These are phyloP conservation scores for Chalciporus chontae DNA, from an alignment of 768 basidiomycete genomes.

Conservation along the genomic window DNA sequence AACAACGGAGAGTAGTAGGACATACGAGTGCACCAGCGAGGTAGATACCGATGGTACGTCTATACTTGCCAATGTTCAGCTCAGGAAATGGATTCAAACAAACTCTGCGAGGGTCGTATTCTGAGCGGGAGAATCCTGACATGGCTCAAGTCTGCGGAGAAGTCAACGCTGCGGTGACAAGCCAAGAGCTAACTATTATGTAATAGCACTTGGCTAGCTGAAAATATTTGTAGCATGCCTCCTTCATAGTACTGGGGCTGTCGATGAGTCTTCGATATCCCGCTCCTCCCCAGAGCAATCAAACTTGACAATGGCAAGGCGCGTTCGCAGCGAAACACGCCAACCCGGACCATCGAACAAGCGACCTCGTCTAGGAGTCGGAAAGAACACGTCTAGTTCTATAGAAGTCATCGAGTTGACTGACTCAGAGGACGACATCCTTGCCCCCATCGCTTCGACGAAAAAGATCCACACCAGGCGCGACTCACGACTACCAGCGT, in stretches of 20 bases:
- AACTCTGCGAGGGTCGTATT: slow-evolving; percentile 85
- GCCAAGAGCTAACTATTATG: slow-evolving; percentile 3
- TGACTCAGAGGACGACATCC: slow-evolving; percentile 44
- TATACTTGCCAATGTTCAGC: slow-evolving; percentile 69
- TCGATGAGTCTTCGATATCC: slow-evolving; percentile 8
- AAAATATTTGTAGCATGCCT: not conserved
- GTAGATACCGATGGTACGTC: slow-evolving; percentile 83
- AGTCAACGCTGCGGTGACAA: not conserved
- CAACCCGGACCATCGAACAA: slow-evolving; percentile 20
- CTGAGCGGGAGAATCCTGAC: slow-evolving; percentile 65
- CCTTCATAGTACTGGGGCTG: not conserved
- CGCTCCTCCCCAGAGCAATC: slow-evolving; percentile 26
- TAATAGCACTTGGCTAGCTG: slow-evolving; percentile 8
- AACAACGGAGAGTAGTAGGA: slow-evolving; percentile 17
- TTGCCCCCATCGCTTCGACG: not conserved
- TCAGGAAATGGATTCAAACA: slow-evolving; percentile 86
- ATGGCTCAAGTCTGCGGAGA: slow-evolving; percentile 2
- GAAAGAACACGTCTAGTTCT: slow-evolving; percentile 7
- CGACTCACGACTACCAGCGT: not conserved
- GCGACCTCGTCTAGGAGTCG: slow-evolving; percentile 2
- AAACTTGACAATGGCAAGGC: slow-evolving; percentile 6
- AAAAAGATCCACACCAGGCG: not conserved
- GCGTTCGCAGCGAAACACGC: slow-evolving; percentile 17
- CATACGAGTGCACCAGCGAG: slow-evolving; percentile 87
- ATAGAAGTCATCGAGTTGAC: slow-evolving; percentile 47